These are phyloP conservation scores for Naganishia vishniacii DNA, from an alignment of 768 basidiomycete genomes.

Conservation along the genomic window DNA sequence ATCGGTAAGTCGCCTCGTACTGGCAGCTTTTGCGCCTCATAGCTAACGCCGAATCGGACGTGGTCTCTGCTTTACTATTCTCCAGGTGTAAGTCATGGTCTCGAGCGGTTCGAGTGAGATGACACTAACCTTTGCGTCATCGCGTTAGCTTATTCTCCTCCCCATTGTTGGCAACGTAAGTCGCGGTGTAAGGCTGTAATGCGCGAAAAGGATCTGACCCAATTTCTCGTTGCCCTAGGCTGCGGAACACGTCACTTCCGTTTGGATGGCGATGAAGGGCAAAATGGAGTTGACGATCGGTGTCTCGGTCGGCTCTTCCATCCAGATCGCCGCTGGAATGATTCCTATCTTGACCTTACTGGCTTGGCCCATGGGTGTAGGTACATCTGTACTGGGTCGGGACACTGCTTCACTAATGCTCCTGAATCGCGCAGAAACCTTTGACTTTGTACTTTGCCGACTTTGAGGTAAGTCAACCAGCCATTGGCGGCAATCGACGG, in stretches of 20 bases:
- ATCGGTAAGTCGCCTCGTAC: constrained; percentile 8
- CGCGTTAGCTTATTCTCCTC: constrained; percentile 64
- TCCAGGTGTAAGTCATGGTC: constrained; percentile 8
- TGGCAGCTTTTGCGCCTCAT: no score
- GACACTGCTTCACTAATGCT: constrained; percentile 60
- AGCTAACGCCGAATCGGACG: no score
- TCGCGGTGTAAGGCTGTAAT: background rate
- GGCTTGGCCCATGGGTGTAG: constrained; percentile 63
- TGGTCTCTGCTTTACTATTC: background rate
- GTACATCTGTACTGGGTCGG: constrained; percentile 67
- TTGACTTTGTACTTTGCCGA: constrained; percentile 73
- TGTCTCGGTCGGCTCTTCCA: constrained; percentile 49
- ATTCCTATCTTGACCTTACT: constrained; percentile 80
- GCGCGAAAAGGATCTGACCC: background rate
- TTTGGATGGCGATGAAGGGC: constrained; percentile 54
- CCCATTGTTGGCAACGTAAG: constrained; percentile 63
- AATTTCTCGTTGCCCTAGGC: constrained; percentile 21
- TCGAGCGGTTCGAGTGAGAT: background rate
- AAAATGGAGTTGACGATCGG: constrained; percentile 69
- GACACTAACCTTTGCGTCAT: background rate
- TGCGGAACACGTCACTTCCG: constrained; percentile 70
- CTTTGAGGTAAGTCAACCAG: constrained; percentile 65
- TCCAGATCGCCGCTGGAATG: constrained; percentile 69
- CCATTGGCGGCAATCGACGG: no score
- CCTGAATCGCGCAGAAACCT: constrained; percentile 35